Percentiles rank a stretch among this genome's conserved stretches.
These are phyloP conservation scores for Blastomyces silverae DNA, from an alignment of 2,329 filamentous ascomycete species.

Conservation along the genomic window DNA sequence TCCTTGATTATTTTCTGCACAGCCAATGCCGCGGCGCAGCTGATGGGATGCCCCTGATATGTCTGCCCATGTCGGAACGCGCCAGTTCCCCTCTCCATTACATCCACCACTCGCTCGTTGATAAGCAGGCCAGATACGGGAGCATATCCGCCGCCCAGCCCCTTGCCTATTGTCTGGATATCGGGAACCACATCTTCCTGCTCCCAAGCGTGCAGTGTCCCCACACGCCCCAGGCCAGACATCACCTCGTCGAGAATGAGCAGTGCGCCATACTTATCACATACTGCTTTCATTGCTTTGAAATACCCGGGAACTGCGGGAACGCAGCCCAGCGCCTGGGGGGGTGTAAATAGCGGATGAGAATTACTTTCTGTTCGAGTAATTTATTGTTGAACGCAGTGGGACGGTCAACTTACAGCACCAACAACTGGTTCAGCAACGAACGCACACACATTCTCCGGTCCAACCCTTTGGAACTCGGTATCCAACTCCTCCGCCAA, in stretches of 20 bases:
- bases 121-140: constrained; percentile 52
- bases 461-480: constrained; percentile 58
- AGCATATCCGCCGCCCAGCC: constrained; percentile 51
- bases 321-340: constrained; percentile 60
- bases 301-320: constrained; percentile 63
- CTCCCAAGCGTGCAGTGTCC: constrained; percentile 54
- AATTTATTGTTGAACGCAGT: too few species aligned
- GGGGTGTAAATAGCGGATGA: not conserved
- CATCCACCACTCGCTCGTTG: constrained; percentile 44
- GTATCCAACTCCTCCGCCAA: constrained; percentile 59
- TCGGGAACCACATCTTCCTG: constrained; percentile 54
- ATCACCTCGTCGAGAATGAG: constrained; percentile 77
- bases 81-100: constrained; percentile 43
- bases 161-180: constrained; percentile 55
- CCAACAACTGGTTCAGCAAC: constrained; percentile 67
- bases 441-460: constrained; percentile 63
- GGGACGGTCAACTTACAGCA: constrained; percentile 46
- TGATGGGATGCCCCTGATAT: constrained; percentile 54
- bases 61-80: constrained; percentile 54
- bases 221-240: constrained; percentile 56
- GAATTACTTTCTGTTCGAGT: not conserved
- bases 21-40: constrained; percentile 54
- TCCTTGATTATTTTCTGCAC: constrained; percentile 53
- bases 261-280: constrained; percentile 63
- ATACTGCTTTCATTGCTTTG: constrained; percentile 59